Evolutionary conservation across 179 eudicot genomes (phyloP).

Genomic region (Beta corolliflora): DNA sequence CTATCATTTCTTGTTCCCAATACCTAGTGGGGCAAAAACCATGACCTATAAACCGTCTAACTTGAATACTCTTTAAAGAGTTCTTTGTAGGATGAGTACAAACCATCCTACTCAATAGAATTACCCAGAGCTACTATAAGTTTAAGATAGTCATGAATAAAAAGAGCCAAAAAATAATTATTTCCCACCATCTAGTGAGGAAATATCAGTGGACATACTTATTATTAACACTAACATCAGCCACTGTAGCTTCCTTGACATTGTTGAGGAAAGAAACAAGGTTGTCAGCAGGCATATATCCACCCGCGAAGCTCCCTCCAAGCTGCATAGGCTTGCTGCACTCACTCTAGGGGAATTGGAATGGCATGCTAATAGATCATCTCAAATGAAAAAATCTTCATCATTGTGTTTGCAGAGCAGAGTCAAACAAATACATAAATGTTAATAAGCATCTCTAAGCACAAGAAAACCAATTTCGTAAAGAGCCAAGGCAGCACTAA

Average conservation of each 20-base stretch:
- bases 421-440: background rate
- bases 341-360: slow-evolving; percentile 75
- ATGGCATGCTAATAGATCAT: slow-evolving; percentile 61
- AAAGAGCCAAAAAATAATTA: background rate
- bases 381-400: slow-evolving; percentile 88
- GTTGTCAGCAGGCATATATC: slow-evolving; percentile 91
- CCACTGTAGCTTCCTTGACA: slow-evolving; percentile 81
- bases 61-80: background rate
- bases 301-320: slow-evolving; percentile 82
- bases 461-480: background rate
- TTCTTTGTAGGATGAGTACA: slow-evolving; percentile 1
- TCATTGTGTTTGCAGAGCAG: slow-evolving; percentile 77
- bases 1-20: background rate
- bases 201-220: background rate
- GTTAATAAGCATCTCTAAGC: background rate
- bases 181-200: slow-evolving; percentile 19
- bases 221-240: slow-evolving; percentile 53
- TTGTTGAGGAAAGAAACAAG: slow-evolving; percentile 91
- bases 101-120: slow-evolving; percentile 2
- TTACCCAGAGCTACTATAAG: background rate
- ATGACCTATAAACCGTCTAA: slow-evolving; percentile 9
- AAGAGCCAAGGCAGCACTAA: background rate
- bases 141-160: background rate
- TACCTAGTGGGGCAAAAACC: slow-evolving; percentile 7
- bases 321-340: slow-evolving; percentile 82